A percentile compares a stretch with the other conserved stretches of the same genome.
phyloP scores from a whole-genome alignment of 2,329 filamentous ascomycete genomes.

The Ploettnerulaceae sp. region DNA sequence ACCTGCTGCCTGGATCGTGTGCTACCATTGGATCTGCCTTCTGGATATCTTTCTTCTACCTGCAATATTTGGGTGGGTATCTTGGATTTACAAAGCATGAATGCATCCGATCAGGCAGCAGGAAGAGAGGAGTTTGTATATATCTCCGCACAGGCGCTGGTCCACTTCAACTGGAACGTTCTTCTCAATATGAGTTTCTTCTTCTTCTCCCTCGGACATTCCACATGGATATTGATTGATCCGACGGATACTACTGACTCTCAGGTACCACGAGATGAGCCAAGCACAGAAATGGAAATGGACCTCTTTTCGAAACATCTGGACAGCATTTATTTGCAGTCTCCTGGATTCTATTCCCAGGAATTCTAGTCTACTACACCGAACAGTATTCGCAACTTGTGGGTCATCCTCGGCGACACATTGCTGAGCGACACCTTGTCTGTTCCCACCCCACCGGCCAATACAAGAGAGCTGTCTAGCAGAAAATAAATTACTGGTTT shows the following conservation, averaged over 20 bases:
- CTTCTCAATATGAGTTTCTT: slow-evolving; percentile 3
- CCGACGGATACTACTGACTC: slow-evolving; percentile 4
- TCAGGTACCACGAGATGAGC: background rate
- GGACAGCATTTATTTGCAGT: slow-evolving; percentile 2
- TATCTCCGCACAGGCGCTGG: slow-evolving; percentile 16
- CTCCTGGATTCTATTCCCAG: background rate
- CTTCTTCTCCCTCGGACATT: slow-evolving; percentile 4
- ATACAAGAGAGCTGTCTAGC: background rate
- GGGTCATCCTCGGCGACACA: no score
- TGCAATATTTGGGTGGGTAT: slow-evolving; percentile 15
- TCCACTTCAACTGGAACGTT: slow-evolving; percentile 8
- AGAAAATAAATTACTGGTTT: background rate
- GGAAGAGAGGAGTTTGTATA: slow-evolving; percentile 20
- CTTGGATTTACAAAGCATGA: slow-evolving; percentile 9
- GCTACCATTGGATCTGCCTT: slow-evolving; percentile 20
- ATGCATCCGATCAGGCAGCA: slow-evolving; percentile 19
- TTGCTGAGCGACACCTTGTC: background rate
- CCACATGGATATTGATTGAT: slow-evolving; percentile 2
- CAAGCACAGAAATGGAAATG: slow-evolving; percentile 4
- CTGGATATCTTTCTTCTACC: slow-evolving; percentile 10
- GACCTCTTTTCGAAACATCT: background rate
- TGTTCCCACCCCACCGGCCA: background rate
- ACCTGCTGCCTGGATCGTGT: slow-evolving; percentile 32
- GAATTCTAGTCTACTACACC: background rate
- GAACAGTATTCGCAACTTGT: background rate